Base-by-base conservation (phyloP, 345 rosid genomes). In the Brassica rapa region DNA sequence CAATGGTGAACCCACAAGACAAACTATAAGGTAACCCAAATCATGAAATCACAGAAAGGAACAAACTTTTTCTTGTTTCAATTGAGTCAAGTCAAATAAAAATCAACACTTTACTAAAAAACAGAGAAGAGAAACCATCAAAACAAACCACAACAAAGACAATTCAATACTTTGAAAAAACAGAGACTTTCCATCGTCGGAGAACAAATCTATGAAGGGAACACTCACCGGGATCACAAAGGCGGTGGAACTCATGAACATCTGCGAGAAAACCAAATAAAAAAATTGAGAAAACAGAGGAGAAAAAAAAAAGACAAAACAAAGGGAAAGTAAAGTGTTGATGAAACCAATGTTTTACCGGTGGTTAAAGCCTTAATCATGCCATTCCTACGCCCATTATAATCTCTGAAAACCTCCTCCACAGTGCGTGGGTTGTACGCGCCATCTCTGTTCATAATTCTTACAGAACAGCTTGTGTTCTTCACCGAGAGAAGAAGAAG, bases 141-240 rank as follows among this genome's bases (percentile, higher is more conserved):
- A 78, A 24, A 72, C 73, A 68, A 41, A 25, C 2, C 67, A 67
- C 46, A 68, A 68, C 6, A 4, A 23, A 6, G 10, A 11, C 4
- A 70, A 49, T 76, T 69, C 51, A 27, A 27, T 8, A 5, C 24
- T 51, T 51, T 0, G 3, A 4, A 51, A 4, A 14, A 21, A 46
- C 8, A 7, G 21, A 74, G 29, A 29, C 32, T 68, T 67, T 59
- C 43, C 43, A 6, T 56, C 69, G 14, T 6, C 49, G 7, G 5
- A 57, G 66, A 71, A 19, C 60, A 78, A 63, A 80, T 74, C 72
- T 74, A 16, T 2, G 12, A 63, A 7, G 16, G 49, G 2, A 63
- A 56, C 65, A 72, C 83, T 78, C 79, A 90, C 95, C 93, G 21
- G 96, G 96, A 85, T 90, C 90, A 59, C 96, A 90, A 83, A 87